Percentiles rank a stretch among this genome's conserved stretches.
Evolutionary conservation across 2,329 filamentous ascomycete species (phyloP).

Genomic region (Leptographium radiaticola): DNA sequence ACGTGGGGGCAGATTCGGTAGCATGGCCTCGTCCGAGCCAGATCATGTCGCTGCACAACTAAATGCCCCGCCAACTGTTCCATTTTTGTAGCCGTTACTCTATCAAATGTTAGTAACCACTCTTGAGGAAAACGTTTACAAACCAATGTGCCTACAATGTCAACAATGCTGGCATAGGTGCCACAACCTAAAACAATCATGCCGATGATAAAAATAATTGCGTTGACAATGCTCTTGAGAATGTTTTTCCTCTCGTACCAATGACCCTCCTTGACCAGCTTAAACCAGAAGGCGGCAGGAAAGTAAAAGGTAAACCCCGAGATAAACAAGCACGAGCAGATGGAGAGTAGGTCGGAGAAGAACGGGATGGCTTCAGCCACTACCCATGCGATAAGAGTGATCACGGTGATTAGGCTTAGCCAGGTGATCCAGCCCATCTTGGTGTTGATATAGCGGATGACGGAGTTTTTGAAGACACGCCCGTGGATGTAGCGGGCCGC

Average conservation of each 20-base stretch:
- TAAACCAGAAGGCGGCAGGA: slow-evolving; percentile 21
- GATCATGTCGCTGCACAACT: background rate
- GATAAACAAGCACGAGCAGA: slow-evolving; percentile 36
- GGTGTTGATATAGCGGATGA: slow-evolving; percentile 34
- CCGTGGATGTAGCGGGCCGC: slow-evolving; percentile 32
- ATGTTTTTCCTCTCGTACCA: slow-evolving; percentile 16
- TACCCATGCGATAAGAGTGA: slow-evolving; percentile 55
- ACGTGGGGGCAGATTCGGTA: no score
- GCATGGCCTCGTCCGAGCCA: no score
- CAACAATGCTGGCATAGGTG: slow-evolving; percentile 7
- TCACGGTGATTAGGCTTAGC: slow-evolving; percentile 40
- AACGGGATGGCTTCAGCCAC: slow-evolving; percentile 62
- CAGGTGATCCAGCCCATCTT: slow-evolving; percentile 34
- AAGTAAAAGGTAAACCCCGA: slow-evolving; percentile 30
- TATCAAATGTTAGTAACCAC: background rate
- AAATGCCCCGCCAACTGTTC: background rate
- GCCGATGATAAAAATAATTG: slow-evolving; percentile 2
- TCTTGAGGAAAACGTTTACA: no score
- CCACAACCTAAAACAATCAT: slow-evolving; percentile 2
- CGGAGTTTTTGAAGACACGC: slow-evolving; percentile 28
- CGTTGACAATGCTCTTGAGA: slow-evolving; percentile 1
- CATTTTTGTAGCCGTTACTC: background rate
- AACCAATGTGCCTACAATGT: slow-evolving; percentile 3
- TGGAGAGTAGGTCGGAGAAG: slow-evolving; percentile 54
- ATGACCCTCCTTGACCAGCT: slow-evolving; percentile 18